Percentiles rank a stretch among this genome's conserved stretches.
phyloP scores from a whole-genome alignment of 768 basidiomycete species.

The Psilocybe azurescens region DNA sequence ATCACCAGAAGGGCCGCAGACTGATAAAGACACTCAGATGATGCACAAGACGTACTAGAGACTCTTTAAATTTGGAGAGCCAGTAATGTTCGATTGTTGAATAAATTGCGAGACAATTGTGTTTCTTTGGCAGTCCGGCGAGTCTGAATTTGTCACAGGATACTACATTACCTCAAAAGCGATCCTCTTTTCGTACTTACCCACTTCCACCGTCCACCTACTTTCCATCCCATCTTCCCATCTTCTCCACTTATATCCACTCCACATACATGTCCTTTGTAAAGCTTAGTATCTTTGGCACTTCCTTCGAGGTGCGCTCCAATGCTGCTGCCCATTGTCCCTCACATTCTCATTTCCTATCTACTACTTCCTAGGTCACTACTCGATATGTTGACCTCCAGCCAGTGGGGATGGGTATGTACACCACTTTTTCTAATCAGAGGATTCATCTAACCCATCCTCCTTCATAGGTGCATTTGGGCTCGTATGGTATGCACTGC shows the following conservation, averaged over 20 bases:
- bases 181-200: constrained; percentile 6
- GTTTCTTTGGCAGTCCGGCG: background rate
- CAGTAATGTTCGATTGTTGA: background rate
- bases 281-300: constrained; percentile 98
- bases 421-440: background rate
- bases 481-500: constrained; percentile 84
- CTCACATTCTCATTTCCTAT: constrained; percentile 20
- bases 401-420: constrained; percentile 97
- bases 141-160: constrained; percentile 17
- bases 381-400: constrained; percentile 99
- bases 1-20: background rate
- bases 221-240: constrained; percentile 12
- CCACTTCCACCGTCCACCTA: constrained; percentile 12
- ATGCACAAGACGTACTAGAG: background rate
- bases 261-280: constrained; percentile 81
- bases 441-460: constrained; percentile 7
- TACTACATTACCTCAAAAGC: constrained; percentile 26
- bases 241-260: constrained; percentile 18
- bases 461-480: constrained; percentile 83
- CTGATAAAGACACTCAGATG: background rate
- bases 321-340: constrained; percentile 20
- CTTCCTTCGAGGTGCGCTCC: constrained; percentile 85
- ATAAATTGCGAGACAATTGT: constrained; percentile 2
- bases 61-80: background rate
- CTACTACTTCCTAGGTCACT: constrained; percentile 69